Percentiles rank a stretch among this genome's conserved stretches.
These are phyloP conservation scores for Neopestalotiopsis clavispora DNA, from an alignment of 2,329 filamentous ascomycete genomes.

Conservation along the genomic window DNA sequence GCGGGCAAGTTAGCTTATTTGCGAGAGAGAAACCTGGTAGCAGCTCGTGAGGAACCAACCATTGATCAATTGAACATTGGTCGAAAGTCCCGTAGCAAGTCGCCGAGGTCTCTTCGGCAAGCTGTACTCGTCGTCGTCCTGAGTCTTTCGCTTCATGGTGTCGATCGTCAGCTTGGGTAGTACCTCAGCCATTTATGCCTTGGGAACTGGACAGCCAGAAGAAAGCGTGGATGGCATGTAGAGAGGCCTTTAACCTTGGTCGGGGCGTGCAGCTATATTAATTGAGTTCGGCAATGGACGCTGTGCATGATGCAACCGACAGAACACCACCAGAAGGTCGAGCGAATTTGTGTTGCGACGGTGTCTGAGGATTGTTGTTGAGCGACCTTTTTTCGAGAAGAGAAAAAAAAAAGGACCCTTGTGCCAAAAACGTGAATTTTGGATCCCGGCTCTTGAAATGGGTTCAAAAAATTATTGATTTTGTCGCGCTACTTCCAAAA, in stretches of 20 bases:
- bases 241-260: neutral
- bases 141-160: constrained; percentile 32
- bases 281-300: neutral
- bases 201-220: neutral
- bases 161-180: neutral
- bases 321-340: neutral
- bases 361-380: neutral
- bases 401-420: neutral
- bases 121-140: constrained; percentile 17
- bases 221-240: neutral
- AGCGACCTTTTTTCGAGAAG: neutral
- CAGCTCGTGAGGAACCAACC: constrained; percentile 16
- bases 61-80: constrained; percentile 4
- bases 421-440: constrained; percentile 1
- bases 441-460: neutral
- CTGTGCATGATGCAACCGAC: neutral
- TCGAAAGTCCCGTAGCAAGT: neutral
- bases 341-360: neutral
- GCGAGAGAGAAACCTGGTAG: neutral
- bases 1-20: neutral
- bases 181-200: neutral
- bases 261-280: neutral
- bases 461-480: neutral
- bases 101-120: constrained; percentile 25
- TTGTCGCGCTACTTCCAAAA: constrained; percentile 20